Conservation (phyloP, 2,329 filamentous ascomycete species). For the Fusarium begoniae region DNA sequence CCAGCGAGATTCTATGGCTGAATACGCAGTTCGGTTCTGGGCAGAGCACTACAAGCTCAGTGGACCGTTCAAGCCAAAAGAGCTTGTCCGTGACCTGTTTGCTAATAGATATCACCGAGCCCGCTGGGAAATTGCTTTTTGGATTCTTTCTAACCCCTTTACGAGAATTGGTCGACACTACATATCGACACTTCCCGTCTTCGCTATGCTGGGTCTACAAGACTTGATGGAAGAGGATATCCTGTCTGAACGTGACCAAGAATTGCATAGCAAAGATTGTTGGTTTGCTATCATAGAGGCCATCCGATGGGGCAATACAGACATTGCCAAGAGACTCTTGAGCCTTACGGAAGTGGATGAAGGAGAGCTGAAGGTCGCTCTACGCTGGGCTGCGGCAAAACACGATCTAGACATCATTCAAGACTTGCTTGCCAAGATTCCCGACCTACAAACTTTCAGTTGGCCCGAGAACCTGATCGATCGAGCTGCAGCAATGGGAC, state of each 20-base stretch:
- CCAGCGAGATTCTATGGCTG: not conserved
- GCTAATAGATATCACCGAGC: not conserved
- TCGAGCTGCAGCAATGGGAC: no score
- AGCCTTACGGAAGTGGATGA: no score
- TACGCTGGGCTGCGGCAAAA: no score
- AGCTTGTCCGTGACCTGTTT: not conserved
- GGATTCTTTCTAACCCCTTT: not conserved
- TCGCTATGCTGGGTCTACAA: not conserved
- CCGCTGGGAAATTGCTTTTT: not conserved
- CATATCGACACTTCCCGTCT: not conserved
- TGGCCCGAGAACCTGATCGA: no score
- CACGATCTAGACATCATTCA: no score
- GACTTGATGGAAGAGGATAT: not conserved
- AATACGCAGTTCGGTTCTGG: not conserved
- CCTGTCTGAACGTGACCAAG: no score
- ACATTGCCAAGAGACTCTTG: no score
- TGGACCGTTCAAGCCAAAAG: not conserved
- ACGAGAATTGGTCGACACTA: not conserved
- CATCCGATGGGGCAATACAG: no score
- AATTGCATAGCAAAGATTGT: not conserved
- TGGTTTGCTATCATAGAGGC: not conserved
- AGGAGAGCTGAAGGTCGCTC: no score
- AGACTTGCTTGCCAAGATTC: no score
- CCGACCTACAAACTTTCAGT: no score
- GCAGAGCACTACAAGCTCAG: not conserved